Conservation (phyloP, 768 basidiomycete species). For the Cyclocybe cylindracea region DNA sequence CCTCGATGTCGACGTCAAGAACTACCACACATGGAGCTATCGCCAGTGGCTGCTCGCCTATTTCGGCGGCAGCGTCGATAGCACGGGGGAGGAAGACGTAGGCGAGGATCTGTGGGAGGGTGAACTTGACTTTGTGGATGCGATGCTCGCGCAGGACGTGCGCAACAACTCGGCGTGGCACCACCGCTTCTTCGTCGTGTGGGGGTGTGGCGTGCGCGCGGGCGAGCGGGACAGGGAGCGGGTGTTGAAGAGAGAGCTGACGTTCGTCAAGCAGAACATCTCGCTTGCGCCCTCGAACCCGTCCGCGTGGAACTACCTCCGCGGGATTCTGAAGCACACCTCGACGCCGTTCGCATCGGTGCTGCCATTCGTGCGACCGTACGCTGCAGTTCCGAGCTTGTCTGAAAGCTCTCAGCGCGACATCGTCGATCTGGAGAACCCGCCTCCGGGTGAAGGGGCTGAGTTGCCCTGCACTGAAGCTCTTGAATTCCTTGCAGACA, state of each 20-base stretch:
- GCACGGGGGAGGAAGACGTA: conserved; percentile 9
- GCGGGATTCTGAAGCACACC: conserved; percentile 74
- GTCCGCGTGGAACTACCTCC: conserved; percentile 96
- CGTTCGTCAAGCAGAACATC: conserved; percentile 84
- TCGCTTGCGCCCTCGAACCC: conserved; percentile 88
- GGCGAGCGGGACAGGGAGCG: conserved; percentile 64
- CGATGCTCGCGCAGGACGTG: conserved; percentile 71
- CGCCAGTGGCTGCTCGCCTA: conserved; percentile 91
- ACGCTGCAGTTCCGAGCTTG: conserved; percentile 42
- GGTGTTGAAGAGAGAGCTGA: conserved; percentile 68
- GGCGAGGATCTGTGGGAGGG: conserved; percentile 58
- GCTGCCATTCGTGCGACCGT: conserved; percentile 63
- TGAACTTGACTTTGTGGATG: conserved; percentile 77
- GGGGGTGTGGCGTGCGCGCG: conserved; percentile 60
- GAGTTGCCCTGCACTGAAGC: conserved; percentile 78
- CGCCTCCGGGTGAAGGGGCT: conserved; percentile 61
- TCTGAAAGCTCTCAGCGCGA: conserved; percentile 24
- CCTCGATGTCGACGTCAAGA: conserved; percentile 83
- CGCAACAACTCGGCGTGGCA: conserved; percentile 99
- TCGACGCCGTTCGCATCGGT: conserved; percentile 57
- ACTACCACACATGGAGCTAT: conserved; percentile 99
- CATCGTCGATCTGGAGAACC: conserved; percentile 76
- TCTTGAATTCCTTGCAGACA: conserved; percentile 84
- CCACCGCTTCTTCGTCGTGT: conserved; percentile 89
- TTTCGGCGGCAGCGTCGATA: conserved; percentile 58